Evolutionary conservation across 305 asterid species (phyloP), one percentile per base, ranked within the genome.

Genomic region (Fraxinus angustifolia): DNA sequence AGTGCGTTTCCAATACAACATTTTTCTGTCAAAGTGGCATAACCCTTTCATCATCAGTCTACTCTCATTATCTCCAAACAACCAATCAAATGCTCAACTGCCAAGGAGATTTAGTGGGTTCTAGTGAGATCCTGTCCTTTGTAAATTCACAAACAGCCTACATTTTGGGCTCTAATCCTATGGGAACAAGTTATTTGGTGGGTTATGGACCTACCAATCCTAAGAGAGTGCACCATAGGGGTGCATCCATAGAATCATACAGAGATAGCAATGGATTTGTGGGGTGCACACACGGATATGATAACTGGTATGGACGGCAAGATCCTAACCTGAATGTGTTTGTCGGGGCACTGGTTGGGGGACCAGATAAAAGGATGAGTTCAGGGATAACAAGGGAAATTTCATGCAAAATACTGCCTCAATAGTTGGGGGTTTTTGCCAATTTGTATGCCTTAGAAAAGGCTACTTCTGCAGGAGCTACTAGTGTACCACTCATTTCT

Each of bases 211-310:
- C 80, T 0, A 79, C 77, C 35, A 90, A 89, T 65, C 97, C 98
- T 3, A 73, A 79, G 35, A 86, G 90, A 79, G 94, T 93, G 86
- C 98, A 95, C 87, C 98, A 95, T 67, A 85, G 97, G 62, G 92
- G 88, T 5, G 98, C 97, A 3, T 93, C 99, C 6, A 88, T 89
- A 82, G 90, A 83, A 6, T 81, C 98, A 0, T 88, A 86, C 76
- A 89, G 79, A 75, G 92, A 77, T 1, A 89, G 77, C 71, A 88
- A 89, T n/a, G 91, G 85, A 3, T 95, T 93, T 30, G 86, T 89
- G 96, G 96, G 98, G 68, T 93, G 97, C 88, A 95, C 92, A 0
- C 98, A 93, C 82, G 97, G 99, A 2, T 93, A 93, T 33, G 97
- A 90, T 19, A 81, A 82, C 31, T 92, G 94, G 91, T 90, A 88